Evolutionary conservation across 805 yeast species (phyloP).

Genomic region (Candida chauliodis): DNA sequence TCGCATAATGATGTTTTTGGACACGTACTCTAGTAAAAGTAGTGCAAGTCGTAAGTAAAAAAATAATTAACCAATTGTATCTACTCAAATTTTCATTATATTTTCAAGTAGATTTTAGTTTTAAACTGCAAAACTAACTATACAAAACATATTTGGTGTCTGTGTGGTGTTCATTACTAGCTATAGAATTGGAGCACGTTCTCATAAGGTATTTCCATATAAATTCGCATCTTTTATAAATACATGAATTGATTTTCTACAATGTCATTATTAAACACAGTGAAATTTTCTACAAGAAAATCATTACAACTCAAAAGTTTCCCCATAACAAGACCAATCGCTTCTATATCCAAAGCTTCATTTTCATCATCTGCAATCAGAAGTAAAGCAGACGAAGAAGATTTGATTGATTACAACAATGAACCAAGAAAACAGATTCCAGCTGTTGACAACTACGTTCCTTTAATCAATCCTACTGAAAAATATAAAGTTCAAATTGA

Average conservation of each 20-base stretch:
- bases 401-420: constrained; percentile 31
- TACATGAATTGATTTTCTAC: no score
- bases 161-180: no score
- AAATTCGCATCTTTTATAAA: no score
- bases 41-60: not conserved
- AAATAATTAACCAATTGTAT: constrained; percentile 6
- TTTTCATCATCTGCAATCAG: constrained; percentile 2
- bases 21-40: no score
- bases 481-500: constrained; percentile 62
- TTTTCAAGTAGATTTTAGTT: not conserved
- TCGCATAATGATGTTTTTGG: no score
- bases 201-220: no score
- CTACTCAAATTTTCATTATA: constrained; percentile 5
- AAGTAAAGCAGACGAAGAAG: constrained; percentile 13
- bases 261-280: constrained; percentile 2
- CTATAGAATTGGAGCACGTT: no score
- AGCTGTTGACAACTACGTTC: constrained; percentile 30
- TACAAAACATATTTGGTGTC: no score
- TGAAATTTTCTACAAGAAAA: not conserved
- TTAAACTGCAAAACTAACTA: no score
- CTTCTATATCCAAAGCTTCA: not conserved
- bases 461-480: constrained; percentile 75
- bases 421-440: constrained; percentile 33
- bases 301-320: not conserved
- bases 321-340: not conserved